Conservation (phyloP, 345 rosid species). For the Camelina hispida region DNA sequence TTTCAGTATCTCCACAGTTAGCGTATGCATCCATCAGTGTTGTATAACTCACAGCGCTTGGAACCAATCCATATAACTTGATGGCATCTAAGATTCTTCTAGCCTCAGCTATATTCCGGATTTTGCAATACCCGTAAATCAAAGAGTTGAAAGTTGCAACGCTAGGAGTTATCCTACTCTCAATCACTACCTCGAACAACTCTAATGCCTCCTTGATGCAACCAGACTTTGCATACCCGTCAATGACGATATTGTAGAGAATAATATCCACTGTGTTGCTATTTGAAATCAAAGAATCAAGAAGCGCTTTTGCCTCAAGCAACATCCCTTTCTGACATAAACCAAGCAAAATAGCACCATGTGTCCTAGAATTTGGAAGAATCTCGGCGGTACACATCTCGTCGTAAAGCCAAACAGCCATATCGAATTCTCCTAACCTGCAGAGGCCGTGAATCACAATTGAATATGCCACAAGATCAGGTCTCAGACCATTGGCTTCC, state of each 20-base stretch:
- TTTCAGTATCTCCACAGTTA: constrained; percentile 49
- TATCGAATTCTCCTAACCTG: constrained; percentile 64
- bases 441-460: constrained; percentile 75
- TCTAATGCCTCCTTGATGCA: constrained; percentile 56
- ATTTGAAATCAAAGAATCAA: constrained; percentile 53
- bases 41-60: constrained; percentile 67
- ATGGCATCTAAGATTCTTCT: constrained; percentile 53
- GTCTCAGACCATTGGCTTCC: constrained; percentile 56
- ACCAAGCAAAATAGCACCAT: constrained; percentile 60
- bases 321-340: constrained; percentile 61
- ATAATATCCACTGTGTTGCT: constrained; percentile 49
- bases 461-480: constrained; percentile 68
- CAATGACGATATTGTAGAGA: constrained; percentile 70
- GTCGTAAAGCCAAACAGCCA: constrained; percentile 58
- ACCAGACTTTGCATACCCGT: constrained; percentile 67
- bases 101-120: constrained; percentile 50
- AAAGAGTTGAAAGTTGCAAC: constrained; percentile 72
- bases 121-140: constrained; percentile 64
- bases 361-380: constrained; percentile 52
- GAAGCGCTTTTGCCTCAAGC: constrained; percentile 58
- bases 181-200: constrained; percentile 48
- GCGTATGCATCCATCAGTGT: constrained; percentile 76
- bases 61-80: constrained; percentile 54
- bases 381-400: constrained; percentile 57
- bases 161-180: constrained; percentile 59